Conservation (phyloP, 116 monocot genomes). For the Dioscorea cayenensis region DNA sequence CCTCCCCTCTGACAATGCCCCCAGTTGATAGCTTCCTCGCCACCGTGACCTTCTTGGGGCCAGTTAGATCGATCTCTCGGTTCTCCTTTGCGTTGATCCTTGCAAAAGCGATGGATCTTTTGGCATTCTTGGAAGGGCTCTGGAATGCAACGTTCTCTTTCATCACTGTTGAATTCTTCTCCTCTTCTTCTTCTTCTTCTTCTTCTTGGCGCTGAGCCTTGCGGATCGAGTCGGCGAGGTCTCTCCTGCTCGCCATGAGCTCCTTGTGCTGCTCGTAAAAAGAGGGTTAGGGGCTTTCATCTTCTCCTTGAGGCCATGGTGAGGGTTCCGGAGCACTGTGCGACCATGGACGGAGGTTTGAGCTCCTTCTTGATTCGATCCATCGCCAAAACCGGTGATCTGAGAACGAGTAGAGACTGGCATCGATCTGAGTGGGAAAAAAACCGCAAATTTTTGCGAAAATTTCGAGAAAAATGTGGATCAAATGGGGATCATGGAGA, state of each 20-base stretch:
- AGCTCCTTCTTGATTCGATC: slow-evolving; percentile 4
- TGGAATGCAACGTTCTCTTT: slow-evolving; percentile 24
- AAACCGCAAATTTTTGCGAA: not conserved
- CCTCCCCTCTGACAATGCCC: slow-evolving; percentile 25
- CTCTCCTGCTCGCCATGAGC: slow-evolving; percentile 22
- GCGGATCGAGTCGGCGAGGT: not conserved
- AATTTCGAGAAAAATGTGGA: not conserved
- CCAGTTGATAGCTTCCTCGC: slow-evolving; percentile 38
- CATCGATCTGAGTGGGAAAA: slow-evolving; percentile 20
- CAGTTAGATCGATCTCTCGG: slow-evolving; percentile 9
- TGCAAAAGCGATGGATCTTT: slow-evolving; percentile 7
- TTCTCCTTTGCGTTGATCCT: slow-evolving; percentile 47
- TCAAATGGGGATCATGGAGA: not conserved
- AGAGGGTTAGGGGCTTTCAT: slow-evolving; percentile 73
- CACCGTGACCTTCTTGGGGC: slow-evolving; percentile 35
- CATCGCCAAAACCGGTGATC: slow-evolving; percentile 25
- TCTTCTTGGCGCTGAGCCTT: no score
- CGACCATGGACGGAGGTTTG: not conserved
- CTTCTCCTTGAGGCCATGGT: slow-evolving; percentile 91
- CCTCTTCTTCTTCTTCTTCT: no score
- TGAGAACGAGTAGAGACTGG: slow-evolving; percentile 81
- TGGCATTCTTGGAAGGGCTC: slow-evolving; percentile 6
- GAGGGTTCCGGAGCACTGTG: slow-evolving; percentile 34
- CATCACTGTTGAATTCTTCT: slow-evolving; percentile 13
- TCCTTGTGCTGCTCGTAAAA: slow-evolving; percentile 89